Evolutionary conservation across 208 protist genomes (phyloP).

Genomic region (Naegleria lovaniensis): DNA sequence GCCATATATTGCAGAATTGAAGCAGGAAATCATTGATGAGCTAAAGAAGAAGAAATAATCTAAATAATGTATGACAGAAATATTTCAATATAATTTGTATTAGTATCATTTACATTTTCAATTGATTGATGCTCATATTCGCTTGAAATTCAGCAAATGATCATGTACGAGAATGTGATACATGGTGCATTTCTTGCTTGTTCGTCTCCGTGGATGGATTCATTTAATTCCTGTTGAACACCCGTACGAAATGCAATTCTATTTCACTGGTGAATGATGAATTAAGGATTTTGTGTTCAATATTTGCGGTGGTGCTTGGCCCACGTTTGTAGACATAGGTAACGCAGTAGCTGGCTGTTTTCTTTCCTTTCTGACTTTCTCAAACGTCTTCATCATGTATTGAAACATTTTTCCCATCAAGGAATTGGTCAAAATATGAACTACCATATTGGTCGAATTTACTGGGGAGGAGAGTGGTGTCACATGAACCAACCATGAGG

Average conservation of each 20-base stretch:
- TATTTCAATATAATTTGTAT: neutral
- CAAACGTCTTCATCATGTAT: neutral
- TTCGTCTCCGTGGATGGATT: no score
- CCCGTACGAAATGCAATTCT: neutral
- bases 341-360: neutral
- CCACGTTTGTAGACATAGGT: no score
- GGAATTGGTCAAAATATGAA: neutral
- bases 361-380: neutral
- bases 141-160: no score
- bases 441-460: neutral
- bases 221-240: no score
- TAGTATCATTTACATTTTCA: neutral
- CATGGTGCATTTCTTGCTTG: neutral
- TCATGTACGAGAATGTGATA: no score
- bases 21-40: neutral
- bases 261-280: neutral
- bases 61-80: no score
- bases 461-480: neutral
- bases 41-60: neutral
- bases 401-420: neutral
- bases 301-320: no score
- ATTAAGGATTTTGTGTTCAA: no score
- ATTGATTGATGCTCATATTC: no score
- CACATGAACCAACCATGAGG: neutral
- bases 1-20: slow-evolving; percentile 35